Percentiles rank a stretch among this genome's conserved stretches.
Conservation (phyloP, 306 rosid species). For the Fragaria vesca region DNA sequence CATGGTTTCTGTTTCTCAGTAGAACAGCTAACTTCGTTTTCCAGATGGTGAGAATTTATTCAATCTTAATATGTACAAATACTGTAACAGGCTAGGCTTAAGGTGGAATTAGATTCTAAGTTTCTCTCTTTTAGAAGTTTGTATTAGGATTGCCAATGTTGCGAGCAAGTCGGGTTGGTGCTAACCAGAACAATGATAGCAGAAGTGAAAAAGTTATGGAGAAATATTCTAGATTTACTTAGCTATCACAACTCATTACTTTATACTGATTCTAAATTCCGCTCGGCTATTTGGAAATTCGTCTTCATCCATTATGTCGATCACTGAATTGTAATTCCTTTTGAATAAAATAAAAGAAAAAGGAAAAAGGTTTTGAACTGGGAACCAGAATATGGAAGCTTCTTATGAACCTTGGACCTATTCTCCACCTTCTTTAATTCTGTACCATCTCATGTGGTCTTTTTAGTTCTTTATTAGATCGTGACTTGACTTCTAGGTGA, state of each 20-base stretch:
- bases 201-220: background rate
- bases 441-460: background rate
- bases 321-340: background rate
- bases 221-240: background rate
- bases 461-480: background rate
- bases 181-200: background rate
- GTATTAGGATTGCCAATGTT: background rate
- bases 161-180: background rate
- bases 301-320: background rate
- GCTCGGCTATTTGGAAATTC: background rate
- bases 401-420: background rate
- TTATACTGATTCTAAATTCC: background rate
- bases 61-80: background rate
- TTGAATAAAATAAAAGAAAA: background rate
- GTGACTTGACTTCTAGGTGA: background rate
- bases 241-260: background rate
- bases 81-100: background rate
- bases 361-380: background rate
- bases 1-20: background rate
- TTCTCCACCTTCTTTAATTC: constrained; percentile 6
- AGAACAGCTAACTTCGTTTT: background rate
- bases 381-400: background rate
- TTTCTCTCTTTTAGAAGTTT: background rate
- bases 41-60: background rate
- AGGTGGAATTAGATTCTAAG: background rate